Percentiles rank a stretch among this genome's conserved stretches.
phyloP scores from a whole-genome alignment of 1,284 basidiomycete genomes.

The Pyrrhoderma lamaoense region DNA sequence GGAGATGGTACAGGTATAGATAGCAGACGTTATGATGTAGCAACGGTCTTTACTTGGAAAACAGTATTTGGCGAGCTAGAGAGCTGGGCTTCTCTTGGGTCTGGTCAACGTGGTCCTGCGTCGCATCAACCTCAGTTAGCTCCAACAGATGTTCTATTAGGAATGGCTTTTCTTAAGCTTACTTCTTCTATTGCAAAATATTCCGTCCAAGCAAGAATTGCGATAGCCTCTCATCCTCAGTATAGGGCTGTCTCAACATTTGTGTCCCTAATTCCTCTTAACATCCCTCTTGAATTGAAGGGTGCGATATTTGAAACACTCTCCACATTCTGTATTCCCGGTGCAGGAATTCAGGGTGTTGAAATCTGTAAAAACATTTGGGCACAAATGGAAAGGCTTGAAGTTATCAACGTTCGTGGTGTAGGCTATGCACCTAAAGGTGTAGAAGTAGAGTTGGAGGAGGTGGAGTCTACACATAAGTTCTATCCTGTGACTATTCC shows the following conservation, averaged over 20 bases:
- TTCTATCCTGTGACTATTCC: conserved; percentile 84
- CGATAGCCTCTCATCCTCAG: conserved; percentile 72
- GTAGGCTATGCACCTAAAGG: conserved; percentile 44
- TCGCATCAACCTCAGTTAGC: conserved; percentile 40
- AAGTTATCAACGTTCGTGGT: conserved; percentile 72
- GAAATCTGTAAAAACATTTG: conserved; percentile 81
- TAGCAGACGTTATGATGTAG: conserved; percentile 19
- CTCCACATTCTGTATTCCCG: conserved; percentile 77
- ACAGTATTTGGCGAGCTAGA: conserved; percentile 19
- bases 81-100: conserved; percentile 27
- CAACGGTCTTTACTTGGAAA: conserved; percentile 15
- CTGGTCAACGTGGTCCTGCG: conserved; percentile 23
- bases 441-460: conserved; percentile 76
- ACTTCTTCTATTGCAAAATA: conserved; percentile 73
- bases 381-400: conserved; percentile 75
- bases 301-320: conserved; percentile 81
- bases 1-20: conserved; percentile 34
- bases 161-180: conserved; percentile 76
- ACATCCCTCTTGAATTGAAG: conserved; percentile 87
- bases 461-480: conserved; percentile 74
- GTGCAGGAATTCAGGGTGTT: conserved; percentile 62
- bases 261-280: conserved; percentile 71
- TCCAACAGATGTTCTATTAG: conserved; percentile 71
- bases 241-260: conserved; percentile 76
- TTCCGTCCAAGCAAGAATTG: conserved; percentile 73